A percentile compares a stretch with the other conserved stretches of the same genome.
Conservation (phyloP, 192 early-diverging fungal species). For the Linnemannia hyalina region DNA sequence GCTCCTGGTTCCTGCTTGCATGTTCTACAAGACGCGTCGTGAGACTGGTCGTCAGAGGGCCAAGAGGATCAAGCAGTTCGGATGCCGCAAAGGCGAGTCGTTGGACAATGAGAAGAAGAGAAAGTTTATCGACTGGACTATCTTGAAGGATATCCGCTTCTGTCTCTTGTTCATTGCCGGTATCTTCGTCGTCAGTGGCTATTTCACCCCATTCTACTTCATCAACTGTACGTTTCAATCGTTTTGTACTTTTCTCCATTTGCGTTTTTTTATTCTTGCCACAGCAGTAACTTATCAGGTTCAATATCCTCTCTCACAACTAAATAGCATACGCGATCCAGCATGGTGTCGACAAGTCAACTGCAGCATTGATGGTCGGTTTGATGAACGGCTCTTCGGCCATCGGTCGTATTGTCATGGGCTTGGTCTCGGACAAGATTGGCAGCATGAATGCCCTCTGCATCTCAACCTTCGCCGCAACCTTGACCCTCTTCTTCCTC, state of each 20-base stretch:
- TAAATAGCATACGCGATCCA: constrained; percentile 58
- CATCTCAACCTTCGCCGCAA: constrained; percentile 59
- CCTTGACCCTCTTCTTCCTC: constrained; percentile 53
- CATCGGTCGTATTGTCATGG: constrained; percentile 71
- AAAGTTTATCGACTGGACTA: constrained; percentile 49
- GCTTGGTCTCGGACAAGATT: constrained; percentile 67
- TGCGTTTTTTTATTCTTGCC: background rate
- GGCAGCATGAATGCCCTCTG: constrained; percentile 67
- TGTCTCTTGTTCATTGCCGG: constrained; percentile 47
- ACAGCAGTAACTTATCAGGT: background rate
- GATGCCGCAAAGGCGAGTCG: constrained; percentile 40
- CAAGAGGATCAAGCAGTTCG: constrained; percentile 33
- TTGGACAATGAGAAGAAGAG: constrained; percentile 31
- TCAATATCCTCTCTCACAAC: background rate
- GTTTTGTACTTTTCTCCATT: background rate
- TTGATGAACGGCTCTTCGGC: constrained; percentile 77
- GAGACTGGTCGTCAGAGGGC: constrained; percentile 38
- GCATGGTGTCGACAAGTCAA: constrained; percentile 52
- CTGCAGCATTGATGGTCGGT: constrained; percentile 70
- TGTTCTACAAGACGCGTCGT: constrained; percentile 32
- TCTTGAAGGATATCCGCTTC: constrained; percentile 35
- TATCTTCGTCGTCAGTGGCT: constrained; percentile 43
- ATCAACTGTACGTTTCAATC: constrained; percentile 51
- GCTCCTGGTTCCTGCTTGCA: constrained; percentile 28
- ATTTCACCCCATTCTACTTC: constrained; percentile 43